phyloP scores from a whole-genome alignment of 1,139 yeast species.

The Blastobotrys petasosporus region DNA sequence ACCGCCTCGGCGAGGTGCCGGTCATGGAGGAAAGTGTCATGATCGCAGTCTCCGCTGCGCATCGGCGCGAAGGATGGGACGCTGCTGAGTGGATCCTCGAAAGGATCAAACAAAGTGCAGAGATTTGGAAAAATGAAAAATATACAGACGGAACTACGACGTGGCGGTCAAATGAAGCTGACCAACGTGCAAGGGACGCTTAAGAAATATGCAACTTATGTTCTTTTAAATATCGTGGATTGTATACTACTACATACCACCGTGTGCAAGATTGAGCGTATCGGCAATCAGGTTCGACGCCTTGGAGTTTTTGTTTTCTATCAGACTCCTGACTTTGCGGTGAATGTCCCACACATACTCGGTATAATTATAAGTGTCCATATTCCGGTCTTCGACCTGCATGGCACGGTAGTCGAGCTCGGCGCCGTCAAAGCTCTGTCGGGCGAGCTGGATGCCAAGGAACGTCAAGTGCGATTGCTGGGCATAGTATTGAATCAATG shows the following conservation, averaged over 20 bases:
- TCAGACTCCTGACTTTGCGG: conserved; percentile 29
- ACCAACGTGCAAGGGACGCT: background rate
- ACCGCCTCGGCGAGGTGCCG: conserved; percentile 44
- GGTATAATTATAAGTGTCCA: conserved; percentile 26
- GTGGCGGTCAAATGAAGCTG: conserved; percentile 36
- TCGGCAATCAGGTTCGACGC: conserved; percentile 18
- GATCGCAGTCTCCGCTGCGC: conserved; percentile 42
- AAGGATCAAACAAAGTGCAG: conserved; percentile 39
- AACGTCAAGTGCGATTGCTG: conserved; percentile 39
- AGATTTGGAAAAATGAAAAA: conserved; percentile 46
- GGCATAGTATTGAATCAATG: conserved; percentile 50
- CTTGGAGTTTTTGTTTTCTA: conserved; percentile 22
- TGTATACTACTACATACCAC: conserved; percentile 7
- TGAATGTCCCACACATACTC: conserved; percentile 32
- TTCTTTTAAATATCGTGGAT: background rate
- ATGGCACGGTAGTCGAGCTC: conserved; percentile 53
- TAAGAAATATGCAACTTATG: background rate
- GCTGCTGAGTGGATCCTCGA: conserved; percentile 43
- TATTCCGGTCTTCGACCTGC: conserved; percentile 69
- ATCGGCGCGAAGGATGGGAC: conserved; percentile 44
- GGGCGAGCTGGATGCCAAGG: conserved; percentile 51
- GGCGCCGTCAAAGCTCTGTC: conserved; percentile 61
- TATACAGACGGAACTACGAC: conserved; percentile 36
- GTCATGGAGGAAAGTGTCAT: conserved; percentile 42
- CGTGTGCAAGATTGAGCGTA: conserved; percentile 18